Evolutionary conservation across 2,329 filamentous ascomycete species (phyloP), one percentile per base, ranked within the genome.

Genomic region (Colletotrichum spaethianum): DNA sequence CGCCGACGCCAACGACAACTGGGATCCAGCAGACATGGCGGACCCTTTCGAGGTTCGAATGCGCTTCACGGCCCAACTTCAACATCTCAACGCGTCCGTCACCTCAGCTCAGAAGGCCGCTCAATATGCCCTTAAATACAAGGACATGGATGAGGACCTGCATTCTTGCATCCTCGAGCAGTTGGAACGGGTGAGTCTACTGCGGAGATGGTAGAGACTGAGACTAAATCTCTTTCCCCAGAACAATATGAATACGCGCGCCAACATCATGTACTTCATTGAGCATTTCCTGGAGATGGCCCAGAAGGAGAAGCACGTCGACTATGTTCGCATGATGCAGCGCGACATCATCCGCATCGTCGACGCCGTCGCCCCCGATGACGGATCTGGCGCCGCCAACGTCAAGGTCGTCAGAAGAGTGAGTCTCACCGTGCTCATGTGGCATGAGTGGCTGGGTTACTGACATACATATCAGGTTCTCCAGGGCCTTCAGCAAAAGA

Each of bases 221-320:
- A 53, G n/a, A 12, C 74, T 76, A 63, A 76, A 55, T 42, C 59
- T 60, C 4, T 1, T 14, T 20, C 12, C 59, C 20, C 76, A 95
- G 90, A 97, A 94, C 76, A 96, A 94, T 76, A 97, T 99, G 93
- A 99, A 99, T 83, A 97, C 93, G 63, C 90, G 96, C 73, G 97
- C 96, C 71, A 99, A 99, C 81, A 98, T 99, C 81, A 97, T 99
- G 93, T 99, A 97, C 83, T 99, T 99, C 83, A 93, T 99, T 79
- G 96, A 98, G 79, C 93, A 96, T 76, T 94, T 99, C 76, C 93
- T 97, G 80, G 96, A 98, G 80, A 88, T 94, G 83, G 93, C 94
- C 28, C 88, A 90, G 74, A 93, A 91, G 75, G 93, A 94, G 75
- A 90, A 91, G 74, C 92, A 96, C 76, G 84, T 89, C 64, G 92